Conservation (phyloP, 2,329 filamentous ascomycete genomes). For the Tolypocladium tropicale region DNA sequence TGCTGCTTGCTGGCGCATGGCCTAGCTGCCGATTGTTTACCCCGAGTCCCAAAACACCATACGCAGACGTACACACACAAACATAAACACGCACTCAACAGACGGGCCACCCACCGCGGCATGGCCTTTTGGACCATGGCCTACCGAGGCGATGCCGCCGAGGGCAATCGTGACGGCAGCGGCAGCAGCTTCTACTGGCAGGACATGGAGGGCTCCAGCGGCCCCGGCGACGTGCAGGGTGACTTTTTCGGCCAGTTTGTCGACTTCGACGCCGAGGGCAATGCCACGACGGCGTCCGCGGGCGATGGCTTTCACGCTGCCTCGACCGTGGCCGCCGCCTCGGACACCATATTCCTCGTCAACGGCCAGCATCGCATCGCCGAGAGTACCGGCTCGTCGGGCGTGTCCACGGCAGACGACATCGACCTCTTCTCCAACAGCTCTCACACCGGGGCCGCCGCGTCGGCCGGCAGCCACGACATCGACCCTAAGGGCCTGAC, state of each 20-base stretch:
- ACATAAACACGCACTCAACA: too few relatives aligned
- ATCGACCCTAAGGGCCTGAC: slow-evolving; percentile 18
- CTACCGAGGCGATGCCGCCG: slow-evolving; percentile 22
- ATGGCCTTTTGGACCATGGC: slow-evolving; percentile 27
- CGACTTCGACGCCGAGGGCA: slow-evolving; percentile 22
- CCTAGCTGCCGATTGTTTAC: neutral
- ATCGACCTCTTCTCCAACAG: slow-evolving; percentile 25
- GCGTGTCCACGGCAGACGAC: slow-evolving; percentile 24
- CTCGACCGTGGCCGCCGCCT: slow-evolving; percentile 12
- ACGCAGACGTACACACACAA: too few relatives aligned
- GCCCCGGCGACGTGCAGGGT: slow-evolving; percentile 15
- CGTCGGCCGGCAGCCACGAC: slow-evolving; percentile 16
- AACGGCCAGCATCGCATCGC: slow-evolving; percentile 8
- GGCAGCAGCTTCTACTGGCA: slow-evolving; percentile 20
- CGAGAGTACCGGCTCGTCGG: slow-evolving; percentile 23
- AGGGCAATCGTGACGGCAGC: slow-evolving; percentile 21
- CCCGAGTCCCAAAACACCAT: neutral
- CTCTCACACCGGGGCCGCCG: slow-evolving; percentile 16
- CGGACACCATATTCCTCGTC: slow-evolving; percentile 17
- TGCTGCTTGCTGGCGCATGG: neutral
- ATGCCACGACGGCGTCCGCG: slow-evolving; percentile 8
- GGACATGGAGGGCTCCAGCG: slow-evolving; percentile 18
- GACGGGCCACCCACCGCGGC: slow-evolving; percentile 1
- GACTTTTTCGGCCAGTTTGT: slow-evolving; percentile 28
- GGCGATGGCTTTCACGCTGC: slow-evolving; percentile 10